These are phyloP conservation scores for Eimeria maxima DNA, from an alignment of 169 alveolate genomes.

Conservation along the genomic window DNA sequence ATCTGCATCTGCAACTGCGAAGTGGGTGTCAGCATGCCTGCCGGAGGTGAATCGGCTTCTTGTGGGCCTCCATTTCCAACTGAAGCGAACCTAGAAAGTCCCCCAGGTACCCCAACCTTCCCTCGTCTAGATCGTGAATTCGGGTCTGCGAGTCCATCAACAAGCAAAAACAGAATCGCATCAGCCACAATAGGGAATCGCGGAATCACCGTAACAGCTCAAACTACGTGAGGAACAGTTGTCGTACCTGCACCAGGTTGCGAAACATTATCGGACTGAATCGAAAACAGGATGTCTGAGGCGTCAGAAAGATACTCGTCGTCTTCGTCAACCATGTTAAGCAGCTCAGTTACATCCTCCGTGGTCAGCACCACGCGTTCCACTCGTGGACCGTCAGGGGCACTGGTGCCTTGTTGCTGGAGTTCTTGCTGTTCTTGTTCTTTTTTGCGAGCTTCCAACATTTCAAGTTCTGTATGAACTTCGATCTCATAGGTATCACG, in stretches of 20 bases:
- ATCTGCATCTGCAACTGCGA: constrained; percentile 46
- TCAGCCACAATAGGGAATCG: background rate
- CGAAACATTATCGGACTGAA: constrained; percentile 42
- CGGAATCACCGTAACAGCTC: background rate
- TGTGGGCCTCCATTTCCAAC: background rate
- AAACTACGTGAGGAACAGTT: background rate
- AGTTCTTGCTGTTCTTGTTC: constrained; percentile 41
- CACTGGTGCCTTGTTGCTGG: constrained; percentile 34
- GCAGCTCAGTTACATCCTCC: constrained; percentile 57
- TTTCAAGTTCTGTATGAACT: constrained; percentile 72
- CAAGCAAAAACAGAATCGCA: background rate
- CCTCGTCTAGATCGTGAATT: constrained; percentile 42
- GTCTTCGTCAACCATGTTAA: constrained; percentile 14
- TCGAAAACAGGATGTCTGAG: constrained; percentile 65
- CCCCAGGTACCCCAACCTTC: constrained; percentile 54
- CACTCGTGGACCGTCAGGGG: background rate
- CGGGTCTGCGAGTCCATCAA: constrained; percentile 41
- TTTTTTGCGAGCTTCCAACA: constrained; percentile 53
- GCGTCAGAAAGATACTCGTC: constrained; percentile 72
- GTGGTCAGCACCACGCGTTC: constrained; percentile 61
- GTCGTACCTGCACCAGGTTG: constrained; percentile 33
- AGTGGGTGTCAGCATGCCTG: constrained; percentile 19
- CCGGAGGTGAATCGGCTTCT: constrained; percentile 32
- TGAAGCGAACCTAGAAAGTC: constrained; percentile 27
- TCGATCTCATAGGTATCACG: constrained; percentile 78